These are phyloP conservation scores for Penicillium subrubescens DNA, from an alignment of 495 filamentous ascomycete genomes.

Conservation along the genomic window DNA sequence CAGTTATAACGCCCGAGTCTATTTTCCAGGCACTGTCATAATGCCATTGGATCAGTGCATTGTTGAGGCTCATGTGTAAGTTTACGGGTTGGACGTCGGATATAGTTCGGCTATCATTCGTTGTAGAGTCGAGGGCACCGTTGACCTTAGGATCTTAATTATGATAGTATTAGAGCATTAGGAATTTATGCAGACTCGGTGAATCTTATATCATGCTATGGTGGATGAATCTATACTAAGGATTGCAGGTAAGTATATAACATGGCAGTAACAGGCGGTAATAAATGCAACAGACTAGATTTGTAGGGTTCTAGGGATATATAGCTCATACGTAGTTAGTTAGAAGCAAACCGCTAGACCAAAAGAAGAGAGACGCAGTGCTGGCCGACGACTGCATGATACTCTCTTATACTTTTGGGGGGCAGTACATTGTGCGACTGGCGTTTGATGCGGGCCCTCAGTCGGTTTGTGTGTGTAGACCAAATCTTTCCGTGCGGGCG, in stretches of 20 bases:
- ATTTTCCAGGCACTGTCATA: background rate
- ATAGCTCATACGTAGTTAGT: background rate
- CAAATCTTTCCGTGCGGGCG: conserved; percentile 13
- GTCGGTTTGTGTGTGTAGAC: background rate
- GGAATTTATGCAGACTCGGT: background rate
- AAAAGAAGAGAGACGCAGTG: background rate
- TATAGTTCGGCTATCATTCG: background rate
- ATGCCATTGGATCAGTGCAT: background rate
- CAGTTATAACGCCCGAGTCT: background rate
- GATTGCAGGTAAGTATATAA: background rate
- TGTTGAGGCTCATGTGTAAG: conserved; percentile 5
- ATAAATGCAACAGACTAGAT: background rate
- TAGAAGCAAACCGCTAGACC: background rate
- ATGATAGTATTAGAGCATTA: background rate
- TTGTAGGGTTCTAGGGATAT: background rate
- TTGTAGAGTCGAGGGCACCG: background rate
- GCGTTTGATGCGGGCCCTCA: background rate
- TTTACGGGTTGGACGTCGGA: background rate
- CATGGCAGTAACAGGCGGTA: background rate
- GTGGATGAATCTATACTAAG: background rate
- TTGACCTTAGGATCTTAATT: background rate
- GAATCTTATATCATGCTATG: background rate
- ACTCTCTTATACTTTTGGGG: background rate
- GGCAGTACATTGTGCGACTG: conserved; percentile 1
- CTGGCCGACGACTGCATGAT: background rate